A percentile compares a stretch with the other conserved stretches of the same genome.
Conservation (phyloP, 2,329 filamentous ascomycete species). For the Colletotrichum siamense region DNA sequence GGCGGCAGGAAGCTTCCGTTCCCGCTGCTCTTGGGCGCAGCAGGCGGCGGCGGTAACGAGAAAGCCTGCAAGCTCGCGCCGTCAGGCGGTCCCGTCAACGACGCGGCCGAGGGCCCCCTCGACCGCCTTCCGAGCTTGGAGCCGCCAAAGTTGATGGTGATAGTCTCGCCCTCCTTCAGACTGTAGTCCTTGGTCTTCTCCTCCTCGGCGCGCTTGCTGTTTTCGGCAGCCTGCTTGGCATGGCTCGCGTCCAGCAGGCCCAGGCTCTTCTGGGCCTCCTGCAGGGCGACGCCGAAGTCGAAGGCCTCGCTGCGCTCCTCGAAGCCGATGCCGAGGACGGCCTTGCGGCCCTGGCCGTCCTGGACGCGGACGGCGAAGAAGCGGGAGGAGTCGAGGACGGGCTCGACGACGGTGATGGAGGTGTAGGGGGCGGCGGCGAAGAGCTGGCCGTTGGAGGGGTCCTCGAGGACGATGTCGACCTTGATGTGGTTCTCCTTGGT, state of each 20-base stretch:
- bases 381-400: constrained; percentile 78
- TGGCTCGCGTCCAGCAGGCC: constrained; percentile 58
- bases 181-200: constrained; percentile 77
- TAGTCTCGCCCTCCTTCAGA: constrained; percentile 88
- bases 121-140: constrained; percentile 50
- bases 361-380: constrained; percentile 87
- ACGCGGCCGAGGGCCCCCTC: constrained; percentile 35
- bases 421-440: constrained; percentile 88
- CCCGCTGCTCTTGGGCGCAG: constrained; percentile 33
- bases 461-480: constrained; percentile 81
- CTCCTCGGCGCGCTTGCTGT: constrained; percentile 41
- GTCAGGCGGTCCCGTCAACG: constrained; percentile 7
- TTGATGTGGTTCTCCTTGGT: constrained; percentile 60
- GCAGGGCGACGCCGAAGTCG: constrained; percentile 81
- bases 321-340: constrained; percentile 83
- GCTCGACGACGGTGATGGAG: constrained; percentile 69
- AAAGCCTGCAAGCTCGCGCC: constrained; percentile 58
- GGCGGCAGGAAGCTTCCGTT: constrained; percentile 57
- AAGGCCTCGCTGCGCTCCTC: constrained; percentile 87
- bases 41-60: constrained; percentile 75
- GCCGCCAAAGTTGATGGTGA: constrained; percentile 76
- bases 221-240: constrained; percentile 37
- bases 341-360: constrained; percentile 76
- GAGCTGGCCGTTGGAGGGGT: constrained; percentile 72
- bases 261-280: constrained; percentile 76